These are phyloP conservation scores for Sisymbrium irio DNA, from an alignment of 345 rosid species.

Conservation along the genomic window DNA sequence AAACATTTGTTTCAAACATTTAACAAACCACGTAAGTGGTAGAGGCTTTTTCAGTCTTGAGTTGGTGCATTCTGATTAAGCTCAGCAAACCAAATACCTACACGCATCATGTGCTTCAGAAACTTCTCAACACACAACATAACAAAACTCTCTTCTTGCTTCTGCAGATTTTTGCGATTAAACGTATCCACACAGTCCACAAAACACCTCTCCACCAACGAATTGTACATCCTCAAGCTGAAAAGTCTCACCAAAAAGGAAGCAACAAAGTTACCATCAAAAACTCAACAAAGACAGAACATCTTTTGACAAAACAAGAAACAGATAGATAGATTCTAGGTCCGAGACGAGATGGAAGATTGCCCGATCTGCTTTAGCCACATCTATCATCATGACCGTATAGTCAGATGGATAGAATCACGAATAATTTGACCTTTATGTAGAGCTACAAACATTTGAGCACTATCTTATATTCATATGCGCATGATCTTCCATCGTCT, in stretches of 20 bases:
- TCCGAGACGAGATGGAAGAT: too few relatives aligned
- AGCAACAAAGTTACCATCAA: too few relatives aligned
- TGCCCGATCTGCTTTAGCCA: too few relatives aligned
- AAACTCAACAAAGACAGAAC: neutral
- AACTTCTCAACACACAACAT: slow-evolving; percentile 91
- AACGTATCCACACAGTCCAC: slow-evolving; percentile 83
- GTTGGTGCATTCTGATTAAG: slow-evolving; percentile 76
- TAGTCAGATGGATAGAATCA: too few relatives aligned
- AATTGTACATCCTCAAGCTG: slow-evolving; percentile 90
- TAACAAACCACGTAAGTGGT: neutral
- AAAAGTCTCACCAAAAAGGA: too few relatives aligned
- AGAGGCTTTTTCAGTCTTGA: slow-evolving; percentile 46
- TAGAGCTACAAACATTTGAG: too few relatives aligned
- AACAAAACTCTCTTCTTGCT: slow-evolving; percentile 90
- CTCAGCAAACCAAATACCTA: slow-evolving; percentile 91
- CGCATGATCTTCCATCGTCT: too few relatives aligned
- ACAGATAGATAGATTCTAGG: neutral
- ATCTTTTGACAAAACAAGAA: neutral
- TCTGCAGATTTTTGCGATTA: slow-evolving; percentile 76
- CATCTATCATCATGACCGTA: too few relatives aligned
- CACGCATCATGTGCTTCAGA: slow-evolving; percentile 94
- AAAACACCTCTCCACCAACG: slow-evolving; percentile 88
- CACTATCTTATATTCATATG: too few relatives aligned
- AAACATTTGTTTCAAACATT: too few relatives aligned
- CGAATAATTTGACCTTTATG: too few relatives aligned